phyloP scores from a whole-genome alignment of 2,329 filamentous ascomycete species.

The Lasiodiplodia hormozganensis region DNA sequence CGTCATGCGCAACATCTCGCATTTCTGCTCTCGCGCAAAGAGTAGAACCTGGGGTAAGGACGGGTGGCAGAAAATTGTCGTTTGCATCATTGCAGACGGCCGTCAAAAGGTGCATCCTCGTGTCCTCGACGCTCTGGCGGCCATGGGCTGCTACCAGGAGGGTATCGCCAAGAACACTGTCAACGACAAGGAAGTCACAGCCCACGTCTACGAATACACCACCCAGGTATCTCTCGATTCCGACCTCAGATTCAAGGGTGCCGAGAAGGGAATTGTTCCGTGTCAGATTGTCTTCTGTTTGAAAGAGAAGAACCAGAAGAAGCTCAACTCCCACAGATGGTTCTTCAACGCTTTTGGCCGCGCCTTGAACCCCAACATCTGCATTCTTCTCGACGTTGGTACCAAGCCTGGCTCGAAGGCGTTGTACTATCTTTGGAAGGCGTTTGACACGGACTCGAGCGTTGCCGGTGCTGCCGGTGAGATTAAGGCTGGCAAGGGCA shows the following conservation, averaged over 20 bases:
- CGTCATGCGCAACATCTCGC: slow-evolving; percentile 96
- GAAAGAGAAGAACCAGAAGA: slow-evolving; percentile 97
- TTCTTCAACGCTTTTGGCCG: slow-evolving; percentile 98
- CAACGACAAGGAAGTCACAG: slow-evolving; percentile 93
- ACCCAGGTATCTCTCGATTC: slow-evolving; percentile 96
- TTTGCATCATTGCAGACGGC: slow-evolving; percentile 94
- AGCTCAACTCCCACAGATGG: slow-evolving; percentile 98
- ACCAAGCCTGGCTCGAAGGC: slow-evolving; percentile 88
- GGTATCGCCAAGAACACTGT: slow-evolving; percentile 98
- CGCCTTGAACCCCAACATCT: slow-evolving; percentile 92
- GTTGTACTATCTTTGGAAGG: slow-evolving; percentile 98
- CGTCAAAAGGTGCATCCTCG: slow-evolving; percentile 91
- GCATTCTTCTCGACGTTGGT: slow-evolving; percentile 94
- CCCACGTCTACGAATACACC: slow-evolving; percentile 98
- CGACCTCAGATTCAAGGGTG: slow-evolving; percentile 97
- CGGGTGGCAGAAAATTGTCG: slow-evolving; percentile 99
- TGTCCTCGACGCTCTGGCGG: slow-evolving; percentile 91
- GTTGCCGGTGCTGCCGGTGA: slow-evolving; percentile 97
- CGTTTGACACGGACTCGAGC: slow-evolving; percentile 96
- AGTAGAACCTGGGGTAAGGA: slow-evolving; percentile 96
- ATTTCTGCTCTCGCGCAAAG: slow-evolving; percentile 92
- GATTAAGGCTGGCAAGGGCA: slow-evolving; percentile 96
- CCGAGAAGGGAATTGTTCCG: slow-evolving; percentile 97
- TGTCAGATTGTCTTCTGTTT: slow-evolving; percentile 98
- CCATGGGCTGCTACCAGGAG: slow-evolving; percentile 97